These are phyloP conservation scores for Didymella pomorum DNA, from an alignment of 2,329 filamentous ascomycete species.

Conservation along the genomic window DNA sequence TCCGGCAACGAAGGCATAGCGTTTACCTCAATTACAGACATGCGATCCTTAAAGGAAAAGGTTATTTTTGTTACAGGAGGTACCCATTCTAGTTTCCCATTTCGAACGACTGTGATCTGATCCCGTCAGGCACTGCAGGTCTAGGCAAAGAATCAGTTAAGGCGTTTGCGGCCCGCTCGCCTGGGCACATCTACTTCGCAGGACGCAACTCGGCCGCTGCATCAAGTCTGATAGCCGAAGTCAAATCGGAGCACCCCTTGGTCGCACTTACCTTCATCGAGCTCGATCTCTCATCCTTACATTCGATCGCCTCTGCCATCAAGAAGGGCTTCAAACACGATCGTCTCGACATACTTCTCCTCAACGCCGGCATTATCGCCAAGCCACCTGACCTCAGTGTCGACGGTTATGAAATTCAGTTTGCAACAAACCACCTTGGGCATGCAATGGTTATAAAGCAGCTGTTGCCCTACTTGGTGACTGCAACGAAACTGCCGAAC, in stretches of 20 bases:
- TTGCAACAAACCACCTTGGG: slow-evolving; percentile 58
- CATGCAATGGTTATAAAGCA: slow-evolving; percentile 55
- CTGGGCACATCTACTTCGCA: slow-evolving; percentile 54
- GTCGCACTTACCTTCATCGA: slow-evolving; percentile 43
- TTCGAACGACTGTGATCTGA: background rate
- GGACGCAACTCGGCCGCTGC: slow-evolving; percentile 51
- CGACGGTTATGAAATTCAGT: slow-evolving; percentile 59
- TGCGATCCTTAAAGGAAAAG: slow-evolving; percentile 32
- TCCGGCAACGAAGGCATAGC: background rate
- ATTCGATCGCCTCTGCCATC: slow-evolving; percentile 42
- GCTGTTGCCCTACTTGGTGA: slow-evolving; percentile 51
- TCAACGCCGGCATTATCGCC: slow-evolving; percentile 54
- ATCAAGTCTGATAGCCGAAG: slow-evolving; percentile 42
- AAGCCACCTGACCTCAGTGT: slow-evolving; percentile 42
- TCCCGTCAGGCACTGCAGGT: slow-evolving; percentile 52
- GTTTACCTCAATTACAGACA: slow-evolving; percentile 16
- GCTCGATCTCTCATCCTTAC: slow-evolving; percentile 49
- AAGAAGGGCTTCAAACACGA: slow-evolving; percentile 33
- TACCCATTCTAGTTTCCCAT: background rate
- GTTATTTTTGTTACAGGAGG: slow-evolving; percentile 38
- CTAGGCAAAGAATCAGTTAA: slow-evolving; percentile 53
- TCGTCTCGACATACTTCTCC: slow-evolving; percentile 54
- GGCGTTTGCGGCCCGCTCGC: slow-evolving; percentile 53
- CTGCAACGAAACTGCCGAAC: slow-evolving; percentile 45
- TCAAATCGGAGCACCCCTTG: slow-evolving; percentile 38